Base-by-base conservation (phyloP, 331 rosid species). In the Arachis monticola region DNA sequence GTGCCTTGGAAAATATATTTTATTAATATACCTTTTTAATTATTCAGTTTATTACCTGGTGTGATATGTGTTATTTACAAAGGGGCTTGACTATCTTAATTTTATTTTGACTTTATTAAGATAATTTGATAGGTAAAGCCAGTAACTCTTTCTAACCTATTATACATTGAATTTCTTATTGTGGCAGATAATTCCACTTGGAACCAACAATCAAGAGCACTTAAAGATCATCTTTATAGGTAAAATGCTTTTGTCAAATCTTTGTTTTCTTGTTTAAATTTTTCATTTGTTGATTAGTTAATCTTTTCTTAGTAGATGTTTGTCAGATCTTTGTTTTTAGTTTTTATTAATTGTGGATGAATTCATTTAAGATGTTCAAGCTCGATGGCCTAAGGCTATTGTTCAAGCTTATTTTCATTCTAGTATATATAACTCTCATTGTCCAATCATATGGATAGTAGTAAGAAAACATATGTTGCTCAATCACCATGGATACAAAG, bases 381-480 rank as follows among this genome's bases (percentile, higher is more conserved):
- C 92, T 79, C 93, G 99, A 76, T 95, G 99, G 99, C 99, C 99
- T 57, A 95, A 92, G 90, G 97, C 99, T 75, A 87, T 95, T 81
- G 97, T 95, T 69, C 89, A 88, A 86, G 91, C 92, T 69, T 84
- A 40, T 71, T 38, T 80, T 70, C 72, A 69, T 80, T 85, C 77
- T 60, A 61, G 77, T 72, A 53, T 44, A 35, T 72, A 76, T 60
- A 57, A 7, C 46, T 58, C 81, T 69, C 79, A 71, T 6, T 67
- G 51, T 76, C 60, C 22, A 60, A 22, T 22, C 27, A 22, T 22
- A 22, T 22, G 27, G 27, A 22, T 22, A 22, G 27, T 22, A 22
- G 27, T 22, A 22, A 22, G 27, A 22, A 22, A 22, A 22, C 27
- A 22, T 22, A 22, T 22, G 27, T 22, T 22, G 27, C 27, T 22